phyloP scores from a whole-genome alignment of 139 green algal genomes.

The Haematococcus sp. region DNA sequence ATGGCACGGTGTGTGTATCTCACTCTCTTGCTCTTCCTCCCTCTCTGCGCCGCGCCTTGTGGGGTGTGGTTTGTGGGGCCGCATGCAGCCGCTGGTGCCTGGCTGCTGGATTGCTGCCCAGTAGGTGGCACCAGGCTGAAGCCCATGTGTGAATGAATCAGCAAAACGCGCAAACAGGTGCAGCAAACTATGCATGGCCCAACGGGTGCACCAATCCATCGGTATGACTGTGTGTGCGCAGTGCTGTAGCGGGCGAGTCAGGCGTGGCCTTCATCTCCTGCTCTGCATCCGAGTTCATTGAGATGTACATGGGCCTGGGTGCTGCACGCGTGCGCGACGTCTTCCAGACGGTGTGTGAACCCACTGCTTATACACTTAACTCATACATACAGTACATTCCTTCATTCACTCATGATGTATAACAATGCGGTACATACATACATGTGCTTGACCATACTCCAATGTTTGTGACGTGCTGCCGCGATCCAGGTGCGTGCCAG shows the following conservation, averaged over 20 bases:
- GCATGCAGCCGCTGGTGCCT: neutral
- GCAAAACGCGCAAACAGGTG: no score
- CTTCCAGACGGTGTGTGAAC: slow-evolving; percentile 68
- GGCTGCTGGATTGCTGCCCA: slow-evolving; percentile 1
- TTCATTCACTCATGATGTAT: neutral
- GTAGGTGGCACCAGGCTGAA: no score
- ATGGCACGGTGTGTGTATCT: slow-evolving; percentile 53
- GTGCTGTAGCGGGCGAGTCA: slow-evolving; percentile 81
- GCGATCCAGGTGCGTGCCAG: no score
- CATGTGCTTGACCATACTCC: neutral
- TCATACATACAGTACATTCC: no score
- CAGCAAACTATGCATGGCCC: no score
- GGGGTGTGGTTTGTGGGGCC: neutral
- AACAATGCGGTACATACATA: neutral
- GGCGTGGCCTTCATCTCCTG: slow-evolving; percentile 83
- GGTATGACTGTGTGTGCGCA: slow-evolving; percentile 35
- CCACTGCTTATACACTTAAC: neutral
- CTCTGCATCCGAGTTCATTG: slow-evolving; percentile 94
- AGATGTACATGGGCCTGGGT: slow-evolving; percentile 98
- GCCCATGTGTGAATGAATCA: no score
- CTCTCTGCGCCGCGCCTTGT: neutral
- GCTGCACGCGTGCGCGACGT: slow-evolving; percentile 93
- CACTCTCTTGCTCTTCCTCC: neutral
- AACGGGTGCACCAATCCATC: no score
- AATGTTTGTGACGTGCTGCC: no score